Conservation (phyloP, 2,329 filamentous ascomycete genomes). For the Sphaerulina populicola region DNA sequence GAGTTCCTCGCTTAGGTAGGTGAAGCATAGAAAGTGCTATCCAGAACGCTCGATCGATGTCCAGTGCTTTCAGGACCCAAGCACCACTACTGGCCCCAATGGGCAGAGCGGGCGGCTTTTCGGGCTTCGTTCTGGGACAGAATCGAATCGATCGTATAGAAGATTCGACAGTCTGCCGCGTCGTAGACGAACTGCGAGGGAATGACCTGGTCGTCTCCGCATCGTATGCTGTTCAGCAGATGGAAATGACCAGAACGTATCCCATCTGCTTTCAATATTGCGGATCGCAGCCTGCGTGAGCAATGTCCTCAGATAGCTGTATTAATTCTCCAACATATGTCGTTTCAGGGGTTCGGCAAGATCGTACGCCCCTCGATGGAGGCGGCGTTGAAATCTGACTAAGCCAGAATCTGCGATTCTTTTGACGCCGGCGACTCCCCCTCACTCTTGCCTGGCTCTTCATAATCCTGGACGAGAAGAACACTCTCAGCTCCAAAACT, state of each 20-base stretch:
- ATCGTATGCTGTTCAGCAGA: constrained; percentile 31
- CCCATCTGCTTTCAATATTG: neutral
- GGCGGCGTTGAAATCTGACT: neutral
- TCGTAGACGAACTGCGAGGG: constrained; percentile 38
- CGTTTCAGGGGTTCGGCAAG: neutral
- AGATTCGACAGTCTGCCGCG: constrained; percentile 37
- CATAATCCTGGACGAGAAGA: constrained; percentile 37
- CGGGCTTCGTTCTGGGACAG: neutral
- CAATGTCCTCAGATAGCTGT: neutral
- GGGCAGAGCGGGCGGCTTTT: neutral
- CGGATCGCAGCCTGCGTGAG: constrained; percentile 3
- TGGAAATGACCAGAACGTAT: constrained; percentile 31
- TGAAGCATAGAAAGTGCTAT: neutral
- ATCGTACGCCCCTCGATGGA: neutral
- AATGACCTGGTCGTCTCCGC: constrained; percentile 24
- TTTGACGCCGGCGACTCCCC: constrained; percentile 35
- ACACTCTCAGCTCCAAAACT: constrained; percentile 36
- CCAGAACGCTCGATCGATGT: neutral
- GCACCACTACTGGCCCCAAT: neutral
- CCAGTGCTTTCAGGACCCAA: neutral
- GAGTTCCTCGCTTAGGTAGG: neutral
- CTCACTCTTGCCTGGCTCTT: constrained; percentile 34
- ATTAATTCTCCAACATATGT: neutral
- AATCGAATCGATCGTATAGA: constrained; percentile 27
- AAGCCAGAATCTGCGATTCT: constrained; percentile 30